phyloP scores from a whole-genome alignment of 2,329 filamentous ascomycete genomes.

The Zalaria obscura region DNA sequence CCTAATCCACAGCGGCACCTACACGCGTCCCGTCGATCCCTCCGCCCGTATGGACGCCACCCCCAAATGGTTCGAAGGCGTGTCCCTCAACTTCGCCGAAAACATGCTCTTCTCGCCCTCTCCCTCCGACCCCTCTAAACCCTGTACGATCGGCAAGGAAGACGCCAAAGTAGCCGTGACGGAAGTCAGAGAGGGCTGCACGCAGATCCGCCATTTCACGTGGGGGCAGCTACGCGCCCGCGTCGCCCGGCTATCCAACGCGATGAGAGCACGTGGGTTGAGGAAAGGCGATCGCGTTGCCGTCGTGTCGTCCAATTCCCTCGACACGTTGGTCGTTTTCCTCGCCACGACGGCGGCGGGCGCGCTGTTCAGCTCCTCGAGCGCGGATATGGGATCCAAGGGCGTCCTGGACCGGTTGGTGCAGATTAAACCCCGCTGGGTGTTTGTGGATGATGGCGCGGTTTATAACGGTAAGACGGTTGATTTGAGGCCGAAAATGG shows the following conservation, averaged over 20 bases:
- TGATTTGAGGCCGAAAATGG: slow-evolving; percentile 61
- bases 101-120: slow-evolving; percentile 54
- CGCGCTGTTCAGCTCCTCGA: slow-evolving; percentile 60
- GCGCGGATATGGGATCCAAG: slow-evolving; percentile 71
- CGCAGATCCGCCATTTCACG: slow-evolving; percentile 38
- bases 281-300: slow-evolving; percentile 60
- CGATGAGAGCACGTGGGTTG: slow-evolving; percentile 53
- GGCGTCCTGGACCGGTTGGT: slow-evolving; percentile 61
- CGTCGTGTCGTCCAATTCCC: slow-evolving; percentile 58
- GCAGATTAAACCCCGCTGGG: slow-evolving; percentile 61
- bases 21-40: slow-evolving; percentile 48
- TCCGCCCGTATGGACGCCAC: slow-evolving; percentile 53
- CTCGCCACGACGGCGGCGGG: slow-evolving; percentile 58
- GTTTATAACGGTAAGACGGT: slow-evolving; percentile 66
- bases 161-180: slow-evolving; percentile 57
- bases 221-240: slow-evolving; percentile 52
- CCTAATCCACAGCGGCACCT: slow-evolving; percentile 47
- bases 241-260: slow-evolving; percentile 47
- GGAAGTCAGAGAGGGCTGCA: slow-evolving; percentile 55
- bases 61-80: slow-evolving; percentile 64
- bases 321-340: slow-evolving; percentile 60
- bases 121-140: slow-evolving; percentile 27
- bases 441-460: slow-evolving; percentile 74
- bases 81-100: slow-evolving; percentile 64
- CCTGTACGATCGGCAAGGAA: slow-evolving; percentile 49